A percentile compares a stretch with the other conserved stretches of the same genome.
These are phyloP conservation scores for Fusarium humuli DNA, from an alignment of 2,329 filamentous ascomycete genomes.

Conservation along the genomic window DNA sequence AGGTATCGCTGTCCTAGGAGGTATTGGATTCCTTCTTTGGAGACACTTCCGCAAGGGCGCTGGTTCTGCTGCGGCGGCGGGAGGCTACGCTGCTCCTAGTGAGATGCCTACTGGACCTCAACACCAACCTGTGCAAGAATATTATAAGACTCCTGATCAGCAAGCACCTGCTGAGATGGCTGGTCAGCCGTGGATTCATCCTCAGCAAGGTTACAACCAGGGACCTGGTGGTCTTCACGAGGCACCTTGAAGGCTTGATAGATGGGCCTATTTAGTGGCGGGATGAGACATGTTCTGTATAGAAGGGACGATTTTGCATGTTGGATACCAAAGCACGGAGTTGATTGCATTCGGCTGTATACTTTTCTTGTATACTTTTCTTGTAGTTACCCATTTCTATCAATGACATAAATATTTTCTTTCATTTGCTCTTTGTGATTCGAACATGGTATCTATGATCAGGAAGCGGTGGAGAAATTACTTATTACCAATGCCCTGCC, in stretches of 20 bases:
- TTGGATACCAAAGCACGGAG: conserved; percentile 17
- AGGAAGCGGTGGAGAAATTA: neutral
- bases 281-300: neutral
- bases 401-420: neutral
- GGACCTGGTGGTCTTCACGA: conserved; percentile 33
- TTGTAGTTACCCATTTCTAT: conserved; percentile 2
- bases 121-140: conserved; percentile 19
- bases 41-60: conserved; percentile 26
- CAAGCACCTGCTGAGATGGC: conserved; percentile 24
- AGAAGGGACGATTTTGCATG: neutral
- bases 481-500: neutral
- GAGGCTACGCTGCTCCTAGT: conserved; percentile 10
- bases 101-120: conserved; percentile 9
- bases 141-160: conserved; percentile 25
- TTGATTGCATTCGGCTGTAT: conserved; percentile 16
- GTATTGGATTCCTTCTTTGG: conserved; percentile 42
- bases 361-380: neutral
- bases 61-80: neutral
- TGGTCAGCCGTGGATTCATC: conserved; percentile 24
- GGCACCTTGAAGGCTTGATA: conserved; percentile 13
- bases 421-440: neutral
- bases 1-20: conserved; percentile 31
- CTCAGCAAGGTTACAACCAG: conserved; percentile 6
- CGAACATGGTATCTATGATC: neutral
- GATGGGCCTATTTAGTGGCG: neutral